Conservation (phyloP, 2,329 filamentous ascomycete species). For the Coniosporium tulheliwenetii region DNA sequence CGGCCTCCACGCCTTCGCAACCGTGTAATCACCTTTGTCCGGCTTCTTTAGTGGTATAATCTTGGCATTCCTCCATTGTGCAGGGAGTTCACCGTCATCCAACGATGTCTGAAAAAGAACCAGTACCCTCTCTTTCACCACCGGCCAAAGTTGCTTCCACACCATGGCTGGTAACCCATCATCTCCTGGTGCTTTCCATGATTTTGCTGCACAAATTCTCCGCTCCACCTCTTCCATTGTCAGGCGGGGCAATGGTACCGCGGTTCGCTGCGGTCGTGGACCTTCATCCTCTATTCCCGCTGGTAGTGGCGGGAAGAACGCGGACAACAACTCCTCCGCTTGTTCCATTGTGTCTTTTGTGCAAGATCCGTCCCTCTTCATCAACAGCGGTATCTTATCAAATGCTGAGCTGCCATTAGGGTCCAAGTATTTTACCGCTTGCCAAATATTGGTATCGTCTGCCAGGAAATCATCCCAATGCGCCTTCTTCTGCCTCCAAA, state of each 20-base stretch:
- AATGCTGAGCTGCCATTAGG: not conserved
- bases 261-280: not conserved
- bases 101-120: slow-evolving; percentile 8
- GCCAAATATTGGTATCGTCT: slow-evolving; percentile 2
- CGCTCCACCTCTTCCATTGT: not conserved
- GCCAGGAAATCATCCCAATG: slow-evolving; percentile 4
- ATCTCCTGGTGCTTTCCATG: slow-evolving; percentile 4
- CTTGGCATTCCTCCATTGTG: slow-evolving; percentile 11
- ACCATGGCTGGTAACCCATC: slow-evolving; percentile 7
- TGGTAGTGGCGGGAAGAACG: not conserved
- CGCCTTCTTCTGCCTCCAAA: slow-evolving; percentile 8
- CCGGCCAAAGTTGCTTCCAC: slow-evolving; percentile 10
- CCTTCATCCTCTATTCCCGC: not conserved
- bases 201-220: slow-evolving; percentile 1
- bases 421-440: not conserved
- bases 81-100: slow-evolving; percentile 8
- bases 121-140: slow-evolving; percentile 8
- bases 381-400: not conserved
- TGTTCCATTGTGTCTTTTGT: no score
- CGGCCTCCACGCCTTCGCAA: slow-evolving; percentile 11
- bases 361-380: no score
- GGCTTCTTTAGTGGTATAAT: slow-evolving; percentile 12
- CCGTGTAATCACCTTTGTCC: slow-evolving; percentile 11
- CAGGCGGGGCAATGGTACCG: not conserved
- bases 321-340: no score